Conservation (phyloP, 2,329 filamentous ascomycete species). For the Pestalotiopsis sp. region DNA sequence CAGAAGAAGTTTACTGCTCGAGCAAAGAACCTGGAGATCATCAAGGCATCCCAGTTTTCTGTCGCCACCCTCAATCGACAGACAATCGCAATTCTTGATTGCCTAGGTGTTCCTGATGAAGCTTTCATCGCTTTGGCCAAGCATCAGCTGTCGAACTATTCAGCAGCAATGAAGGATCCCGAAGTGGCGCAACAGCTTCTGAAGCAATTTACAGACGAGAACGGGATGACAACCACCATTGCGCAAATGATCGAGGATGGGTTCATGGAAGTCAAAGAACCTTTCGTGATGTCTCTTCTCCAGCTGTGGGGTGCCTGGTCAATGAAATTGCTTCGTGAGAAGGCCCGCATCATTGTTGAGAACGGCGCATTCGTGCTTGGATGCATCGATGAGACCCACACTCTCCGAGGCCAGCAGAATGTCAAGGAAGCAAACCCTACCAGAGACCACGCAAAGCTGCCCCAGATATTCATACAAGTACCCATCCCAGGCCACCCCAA, state of each 20-base stretch:
- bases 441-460: slow-evolving; percentile 57
- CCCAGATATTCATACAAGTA: slow-evolving; percentile 89
- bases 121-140: slow-evolving; percentile 71
- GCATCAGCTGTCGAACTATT: slow-evolving; percentile 67
- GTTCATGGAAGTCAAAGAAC: slow-evolving; percentile 75
- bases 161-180: slow-evolving; percentile 69
- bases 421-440: slow-evolving; percentile 38
- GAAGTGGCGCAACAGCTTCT: slow-evolving; percentile 68
- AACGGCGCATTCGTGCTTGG: slow-evolving; percentile 87
- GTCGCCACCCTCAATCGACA: slow-evolving; percentile 86
- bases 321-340: slow-evolving; percentile 88
- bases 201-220: slow-evolving; percentile 78
- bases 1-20: slow-evolving; percentile 83
- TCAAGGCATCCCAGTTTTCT: slow-evolving; percentile 76
- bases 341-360: slow-evolving; percentile 80
- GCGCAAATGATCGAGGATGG: slow-evolving; percentile 77
- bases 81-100: slow-evolving; percentile 81
- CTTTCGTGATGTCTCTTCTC: slow-evolving; percentile 79
- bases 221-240: slow-evolving; percentile 74
- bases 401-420: slow-evolving; percentile 71
- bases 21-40: slow-evolving; percentile 79
- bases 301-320: slow-evolving; percentile 88
- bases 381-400: slow-evolving; percentile 82
- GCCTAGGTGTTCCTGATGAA: slow-evolving; percentile 68
- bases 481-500: slow-evolving; percentile 56